A percentile compares a stretch with the other conserved stretches of the same genome.
Evolutionary conservation across 768 basidiomycete genomes (phyloP).

Genomic region (Terana coerulea): DNA sequence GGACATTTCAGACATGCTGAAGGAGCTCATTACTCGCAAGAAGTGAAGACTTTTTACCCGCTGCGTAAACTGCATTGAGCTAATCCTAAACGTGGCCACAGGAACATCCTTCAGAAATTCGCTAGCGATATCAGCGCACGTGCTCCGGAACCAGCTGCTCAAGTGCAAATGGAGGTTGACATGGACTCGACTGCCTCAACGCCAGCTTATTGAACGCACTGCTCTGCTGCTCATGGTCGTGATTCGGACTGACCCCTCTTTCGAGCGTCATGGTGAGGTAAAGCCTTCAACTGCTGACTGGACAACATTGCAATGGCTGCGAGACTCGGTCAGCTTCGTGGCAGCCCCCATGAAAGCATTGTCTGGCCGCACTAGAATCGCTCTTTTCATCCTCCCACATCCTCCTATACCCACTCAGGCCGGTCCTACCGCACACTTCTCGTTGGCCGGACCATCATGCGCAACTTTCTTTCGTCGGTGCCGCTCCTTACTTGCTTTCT

Average conservation of each 20-base stretch:
- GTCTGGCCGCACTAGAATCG: too few species aligned
- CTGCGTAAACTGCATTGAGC: too few species aligned
- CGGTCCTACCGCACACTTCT: background rate
- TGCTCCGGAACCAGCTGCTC: background rate
- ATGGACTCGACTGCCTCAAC: conserved; percentile 13
- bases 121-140: background rate
- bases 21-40: conserved; percentile 1
- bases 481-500: background rate
- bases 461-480: background rate
- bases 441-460: conserved; percentile 1
- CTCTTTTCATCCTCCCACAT: background rate
- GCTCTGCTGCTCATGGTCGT: background rate
- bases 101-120: background rate
- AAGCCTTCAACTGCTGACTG: too few species aligned
- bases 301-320: background rate
- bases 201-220: background rate
- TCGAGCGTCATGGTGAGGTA: background rate
- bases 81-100: too few species aligned
- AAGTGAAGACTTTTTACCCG: background rate
- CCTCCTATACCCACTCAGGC: background rate
- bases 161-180: conserved; percentile 1
- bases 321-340: background rate
- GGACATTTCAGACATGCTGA: conserved; percentile 3
- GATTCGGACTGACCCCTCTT: background rate
- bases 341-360: too few species aligned